These are phyloP conservation scores for Endoconidiophora polonica DNA, from an alignment of 2,329 filamentous ascomycete genomes.

Conservation along the genomic window DNA sequence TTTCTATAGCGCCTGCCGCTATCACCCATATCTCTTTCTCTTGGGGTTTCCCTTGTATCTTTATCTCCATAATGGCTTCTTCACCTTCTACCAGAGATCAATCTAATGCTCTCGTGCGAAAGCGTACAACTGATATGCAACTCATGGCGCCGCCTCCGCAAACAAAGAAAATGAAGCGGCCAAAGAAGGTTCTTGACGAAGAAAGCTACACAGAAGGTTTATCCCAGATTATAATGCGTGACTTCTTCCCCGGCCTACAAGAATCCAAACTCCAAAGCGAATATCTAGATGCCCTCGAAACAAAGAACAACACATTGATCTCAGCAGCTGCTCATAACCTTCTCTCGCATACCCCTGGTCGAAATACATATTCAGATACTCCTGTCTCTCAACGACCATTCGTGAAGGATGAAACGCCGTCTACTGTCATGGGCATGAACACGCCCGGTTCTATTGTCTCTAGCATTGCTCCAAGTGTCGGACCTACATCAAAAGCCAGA, in stretches of 20 bases:
- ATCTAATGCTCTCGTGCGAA: slow-evolving; percentile 47
- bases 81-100: slow-evolving; percentile 12
- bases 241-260: slow-evolving; percentile 86
- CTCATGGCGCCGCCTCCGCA: slow-evolving; percentile 76
- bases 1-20: too few species aligned
- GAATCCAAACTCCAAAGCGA: slow-evolving; percentile 80
- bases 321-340: slow-evolving; percentile 57
- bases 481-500: neutral
- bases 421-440: slow-evolving; percentile 1
- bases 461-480: neutral
- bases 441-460: slow-evolving; percentile 6
- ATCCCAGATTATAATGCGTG: slow-evolving; percentile 85
- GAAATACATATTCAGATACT: neutral
- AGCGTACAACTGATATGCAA: slow-evolving; percentile 50
- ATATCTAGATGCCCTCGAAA: slow-evolving; percentile 80
- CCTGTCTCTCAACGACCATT: slow-evolving; percentile 30
- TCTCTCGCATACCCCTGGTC: slow-evolving; percentile 49
- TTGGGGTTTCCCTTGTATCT: too few species aligned
- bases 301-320: slow-evolving; percentile 74
- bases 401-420: slow-evolving; percentile 44
- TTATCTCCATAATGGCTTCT: neutral
- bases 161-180: slow-evolving; percentile 79
- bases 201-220: slow-evolving; percentile 82
- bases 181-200: slow-evolving; percentile 76
- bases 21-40: too few species aligned